Percentiles rank a stretch among this genome's conserved stretches.
Evolutionary conservation across 768 basidiomycete species (phyloP).

Genomic region (Austroboletus eburneus): DNA sequence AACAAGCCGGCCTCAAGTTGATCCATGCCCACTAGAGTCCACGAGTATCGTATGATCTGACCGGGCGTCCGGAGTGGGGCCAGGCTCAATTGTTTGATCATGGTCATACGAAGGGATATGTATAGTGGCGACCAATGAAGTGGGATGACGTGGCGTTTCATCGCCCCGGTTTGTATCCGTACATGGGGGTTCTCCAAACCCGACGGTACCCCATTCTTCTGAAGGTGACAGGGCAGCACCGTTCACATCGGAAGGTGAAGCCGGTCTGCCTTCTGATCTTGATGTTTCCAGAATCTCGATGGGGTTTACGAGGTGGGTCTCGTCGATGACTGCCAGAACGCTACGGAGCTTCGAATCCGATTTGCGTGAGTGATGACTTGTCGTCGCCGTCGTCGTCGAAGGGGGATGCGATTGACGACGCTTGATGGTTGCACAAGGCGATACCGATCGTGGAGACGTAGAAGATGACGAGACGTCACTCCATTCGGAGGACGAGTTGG

Average conservation of each 20-base stretch:
- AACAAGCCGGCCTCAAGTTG: slow-evolving; percentile 11
- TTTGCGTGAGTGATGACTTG: slow-evolving; percentile 45
- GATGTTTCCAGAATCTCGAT: slow-evolving; percentile 19
- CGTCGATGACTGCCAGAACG: slow-evolving; percentile 70
- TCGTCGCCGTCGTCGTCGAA: no score
- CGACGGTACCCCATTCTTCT: slow-evolving; percentile 37
- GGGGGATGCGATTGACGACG: slow-evolving; percentile 54
- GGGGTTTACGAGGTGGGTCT: slow-evolving; percentile 40
- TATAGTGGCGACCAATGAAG: slow-evolving; percentile 22
- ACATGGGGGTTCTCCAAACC: slow-evolving; percentile 39
- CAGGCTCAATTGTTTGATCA: slow-evolving; percentile 19
- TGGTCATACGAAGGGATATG: slow-evolving; percentile 19
- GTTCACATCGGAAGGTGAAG: slow-evolving; percentile 29
- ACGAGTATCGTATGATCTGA: slow-evolving; percentile 28
- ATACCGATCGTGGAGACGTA: slow-evolving; percentile 47
- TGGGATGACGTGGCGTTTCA: slow-evolving; percentile 45
- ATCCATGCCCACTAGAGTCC: slow-evolving; percentile 13
- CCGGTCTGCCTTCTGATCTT: slow-evolving; percentile 19
- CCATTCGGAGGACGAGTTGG: slow-evolving; percentile 56
- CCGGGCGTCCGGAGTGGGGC: slow-evolving; percentile 15
- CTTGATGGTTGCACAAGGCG: slow-evolving; percentile 39
- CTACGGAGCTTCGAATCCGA: slow-evolving; percentile 65
- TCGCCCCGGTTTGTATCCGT: slow-evolving; percentile 31
- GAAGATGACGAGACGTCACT: slow-evolving; percentile 38
- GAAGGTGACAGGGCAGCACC: slow-evolving; percentile 17